phyloP scores from a whole-genome alignment of 2,329 filamentous ascomycete genomes.

The Aureobasidium sp. region DNA sequence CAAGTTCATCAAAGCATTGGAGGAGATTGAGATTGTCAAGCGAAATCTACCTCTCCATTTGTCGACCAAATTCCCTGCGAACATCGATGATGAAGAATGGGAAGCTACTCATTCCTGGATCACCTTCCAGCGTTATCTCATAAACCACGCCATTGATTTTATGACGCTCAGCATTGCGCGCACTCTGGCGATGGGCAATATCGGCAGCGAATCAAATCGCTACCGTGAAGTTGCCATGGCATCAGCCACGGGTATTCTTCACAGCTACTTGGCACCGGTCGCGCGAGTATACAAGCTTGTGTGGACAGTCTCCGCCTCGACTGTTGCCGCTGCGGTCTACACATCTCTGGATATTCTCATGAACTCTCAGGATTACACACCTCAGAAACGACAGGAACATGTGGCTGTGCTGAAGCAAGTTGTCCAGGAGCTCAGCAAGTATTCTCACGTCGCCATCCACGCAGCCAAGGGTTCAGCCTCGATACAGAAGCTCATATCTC shows the following conservation, averaged over 20 bases:
- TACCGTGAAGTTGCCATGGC: conserved; percentile 10
- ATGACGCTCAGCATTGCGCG: conserved; percentile 12
- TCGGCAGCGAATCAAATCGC: neutral
- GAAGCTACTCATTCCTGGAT: conserved; percentile 5
- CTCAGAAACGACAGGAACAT: neutral
- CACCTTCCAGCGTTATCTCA: conserved; percentile 9
- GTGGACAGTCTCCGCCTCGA: conserved; percentile 11
- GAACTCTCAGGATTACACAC: conserved; percentile 1
- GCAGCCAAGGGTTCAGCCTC: conserved; percentile 7
- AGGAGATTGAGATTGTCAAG: conserved; percentile 14
- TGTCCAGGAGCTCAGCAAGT: neutral
- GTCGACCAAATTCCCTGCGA: conserved; percentile 12
- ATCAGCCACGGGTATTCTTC: neutral
- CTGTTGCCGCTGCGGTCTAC: conserved; percentile 11
- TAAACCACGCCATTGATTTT: neutral
- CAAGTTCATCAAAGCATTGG: conserved; percentile 14
- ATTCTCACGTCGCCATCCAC: neutral
- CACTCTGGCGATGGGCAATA: conserved; percentile 8
- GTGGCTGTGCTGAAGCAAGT: neutral
- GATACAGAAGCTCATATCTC: neutral
- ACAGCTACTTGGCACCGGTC: neutral
- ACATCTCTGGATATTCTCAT: conserved; percentile 8
- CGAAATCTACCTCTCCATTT: conserved; percentile 11
- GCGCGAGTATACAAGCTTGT: conserved; percentile 10
- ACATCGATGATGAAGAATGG: conserved; percentile 14